Evolutionary conservation across 2,329 filamentous ascomycete species (phyloP).

Genomic region (Sphaerulina vaccinii): DNA sequence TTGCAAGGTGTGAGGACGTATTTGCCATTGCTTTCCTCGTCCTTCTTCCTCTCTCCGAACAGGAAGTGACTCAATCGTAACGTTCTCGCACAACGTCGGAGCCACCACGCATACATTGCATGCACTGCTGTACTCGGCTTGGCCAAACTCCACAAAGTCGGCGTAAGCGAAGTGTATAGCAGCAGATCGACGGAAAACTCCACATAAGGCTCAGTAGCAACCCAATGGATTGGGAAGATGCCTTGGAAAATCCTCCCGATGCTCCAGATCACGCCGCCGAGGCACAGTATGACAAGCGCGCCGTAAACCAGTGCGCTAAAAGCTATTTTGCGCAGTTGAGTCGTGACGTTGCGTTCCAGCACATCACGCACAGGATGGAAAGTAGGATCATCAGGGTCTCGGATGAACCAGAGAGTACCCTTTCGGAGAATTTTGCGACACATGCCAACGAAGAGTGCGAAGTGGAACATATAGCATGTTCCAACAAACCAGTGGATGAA

Average conservation of each 20-base stretch:
- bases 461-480: slow-evolving; percentile 99
- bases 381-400: slow-evolving; percentile 95
- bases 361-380: slow-evolving; percentile 98
- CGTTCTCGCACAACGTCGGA: slow-evolving; percentile 75
- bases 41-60: slow-evolving; percentile 75
- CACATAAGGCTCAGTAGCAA: slow-evolving; percentile 84
- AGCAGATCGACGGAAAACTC: slow-evolving; percentile 93
- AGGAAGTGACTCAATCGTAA: slow-evolving; percentile 88
- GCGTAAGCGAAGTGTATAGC: slow-evolving; percentile 96
- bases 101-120: slow-evolving; percentile 93
- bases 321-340: slow-evolving; percentile 90
- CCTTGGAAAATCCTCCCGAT: slow-evolving; percentile 65
- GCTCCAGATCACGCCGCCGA: slow-evolving; percentile 96
- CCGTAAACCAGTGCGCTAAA: slow-evolving; percentile 97
- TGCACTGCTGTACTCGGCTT: slow-evolving; percentile 83
- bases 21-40: slow-evolving; percentile 82
- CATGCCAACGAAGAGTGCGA: slow-evolving; percentile 97
- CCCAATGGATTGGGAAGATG: slow-evolving; percentile 89
- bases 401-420: slow-evolving; percentile 95
- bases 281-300: slow-evolving; percentile 83
- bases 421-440: slow-evolving; percentile 96
- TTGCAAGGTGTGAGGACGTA: slow-evolving; percentile 93
- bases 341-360: slow-evolving; percentile 85
- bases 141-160: slow-evolving; percentile 77
- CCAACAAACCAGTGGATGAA: slow-evolving; percentile 99